Base-by-base conservation (phyloP, 495 filamentous ascomycete species). In the Aspergillus carlsbadensis region DNA sequence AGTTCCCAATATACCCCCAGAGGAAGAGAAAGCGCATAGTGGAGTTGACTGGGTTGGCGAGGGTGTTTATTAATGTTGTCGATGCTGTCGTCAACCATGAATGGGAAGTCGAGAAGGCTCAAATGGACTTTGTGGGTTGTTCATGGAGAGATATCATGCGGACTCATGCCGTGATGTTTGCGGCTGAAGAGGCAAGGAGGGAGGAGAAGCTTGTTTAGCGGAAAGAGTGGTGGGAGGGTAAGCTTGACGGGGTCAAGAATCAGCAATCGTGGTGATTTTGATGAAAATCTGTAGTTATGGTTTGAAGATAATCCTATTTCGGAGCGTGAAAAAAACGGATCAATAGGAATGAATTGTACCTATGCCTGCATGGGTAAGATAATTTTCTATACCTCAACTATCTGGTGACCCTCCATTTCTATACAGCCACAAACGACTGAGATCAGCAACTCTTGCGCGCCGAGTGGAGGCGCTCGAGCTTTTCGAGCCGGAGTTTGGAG, bases 121-220 rank as follows among this genome's bases (percentile, higher is more conserved):
- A 29, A 8, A 29, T 3, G 26, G 26, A 29, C 4, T 29, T 4
- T 29, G 26, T 29, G 26, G 26, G 26, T 8, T 29, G 26, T 29
- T 29, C 26, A 3, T 8, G 8, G 26, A 31, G 21, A 15, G 48
- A 51, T 22, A 51, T 51, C 31, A 6, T 51, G n/a, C 48, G 48
- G 17, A 89, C 84, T 60, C 88, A 92, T 65, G 87, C 85, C 0
- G 80, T 87, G 73, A 88, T 92, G 1, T 91, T 90, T 67, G 87
- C 85, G 14, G 88, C 88, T 5, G 88, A 92, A 65, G 81, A 89
- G 52, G 87, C 88, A 7, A 71, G 88, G 48, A 68, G 52, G 22
- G 69, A 71, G 34, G 74, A 71, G 56, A 79, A 74, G 57, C 79
- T 87, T 14, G 65, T 92, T 5, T 77, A 84, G 55, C 91, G 86